These are phyloP conservation scores for Bonia amplexicaulis DNA, from an alignment of 176 grass and related monocot genomes.

Conservation along the genomic window DNA sequence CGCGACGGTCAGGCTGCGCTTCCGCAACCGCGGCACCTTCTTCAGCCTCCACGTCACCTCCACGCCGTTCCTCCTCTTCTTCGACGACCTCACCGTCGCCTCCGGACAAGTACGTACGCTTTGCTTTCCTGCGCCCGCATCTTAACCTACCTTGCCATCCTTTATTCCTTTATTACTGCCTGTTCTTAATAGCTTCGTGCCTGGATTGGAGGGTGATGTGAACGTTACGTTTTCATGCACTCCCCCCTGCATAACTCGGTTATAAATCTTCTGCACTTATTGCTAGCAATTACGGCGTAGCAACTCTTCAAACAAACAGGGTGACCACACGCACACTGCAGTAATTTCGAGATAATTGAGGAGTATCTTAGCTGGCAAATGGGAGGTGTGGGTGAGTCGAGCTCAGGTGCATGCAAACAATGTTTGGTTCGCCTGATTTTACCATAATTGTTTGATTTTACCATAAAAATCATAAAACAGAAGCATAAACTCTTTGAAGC, in stretches of 20 bases:
- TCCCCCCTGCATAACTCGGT: background rate
- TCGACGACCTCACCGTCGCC: constrained; percentile 81
- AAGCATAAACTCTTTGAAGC: no score
- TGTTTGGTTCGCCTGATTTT: no score
- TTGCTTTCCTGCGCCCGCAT: no score
- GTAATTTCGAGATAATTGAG: background rate
- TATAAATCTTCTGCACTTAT: background rate
- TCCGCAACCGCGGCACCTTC: constrained; percentile 89
- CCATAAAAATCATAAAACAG: no score
- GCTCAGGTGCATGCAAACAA: no score
- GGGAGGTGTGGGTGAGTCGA: background rate
- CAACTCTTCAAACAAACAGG: background rate
- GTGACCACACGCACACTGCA: background rate
- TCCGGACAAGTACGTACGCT: constrained; percentile 52
- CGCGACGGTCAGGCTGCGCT: constrained; percentile 80
- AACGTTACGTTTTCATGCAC: background rate
- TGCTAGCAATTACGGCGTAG: background rate
- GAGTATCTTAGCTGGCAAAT: background rate
- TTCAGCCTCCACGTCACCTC: constrained; percentile 93
- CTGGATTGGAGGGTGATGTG: background rate
- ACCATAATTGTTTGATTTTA: no score
- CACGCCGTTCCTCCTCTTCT: constrained; percentile 69
- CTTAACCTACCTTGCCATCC: background rate
- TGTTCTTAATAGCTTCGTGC: background rate
- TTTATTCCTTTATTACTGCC: background rate